A percentile compares a stretch with the other conserved stretches of the same genome.
phyloP scores from a whole-genome alignment of 192 early-diverging fungal species.

The Umbelopsis ramanniana region DNA sequence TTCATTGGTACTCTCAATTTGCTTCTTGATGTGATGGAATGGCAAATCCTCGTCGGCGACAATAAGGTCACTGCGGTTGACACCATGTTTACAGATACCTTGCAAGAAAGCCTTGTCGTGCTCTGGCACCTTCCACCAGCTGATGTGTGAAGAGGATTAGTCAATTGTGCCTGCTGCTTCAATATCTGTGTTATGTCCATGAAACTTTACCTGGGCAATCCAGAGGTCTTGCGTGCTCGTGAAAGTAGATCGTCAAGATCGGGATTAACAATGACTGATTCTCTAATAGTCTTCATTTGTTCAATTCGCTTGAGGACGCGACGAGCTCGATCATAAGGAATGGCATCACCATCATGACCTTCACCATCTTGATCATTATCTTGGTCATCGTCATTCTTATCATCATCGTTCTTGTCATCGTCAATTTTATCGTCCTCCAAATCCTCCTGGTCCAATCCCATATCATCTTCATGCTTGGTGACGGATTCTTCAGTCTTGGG shows the following conservation, averaged over 20 bases:
- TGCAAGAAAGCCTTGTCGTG: slow-evolving; percentile 71
- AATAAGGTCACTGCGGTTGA: slow-evolving; percentile 69
- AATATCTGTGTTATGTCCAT: no score
- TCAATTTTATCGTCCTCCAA: slow-evolving; percentile 40
- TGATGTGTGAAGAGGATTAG: slow-evolving; percentile 17
- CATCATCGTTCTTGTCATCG: slow-evolving; percentile 35
- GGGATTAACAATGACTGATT: slow-evolving; percentile 61
- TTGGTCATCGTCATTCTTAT: slow-evolving; percentile 33
- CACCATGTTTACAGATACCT: slow-evolving; percentile 74
- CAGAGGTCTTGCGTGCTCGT: slow-evolving; percentile 52
- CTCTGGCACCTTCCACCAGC: slow-evolving; percentile 75
- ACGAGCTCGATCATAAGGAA: slow-evolving; percentile 71
- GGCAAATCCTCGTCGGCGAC: slow-evolving; percentile 60
- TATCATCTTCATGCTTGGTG: slow-evolving; percentile 27
- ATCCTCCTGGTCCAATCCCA: slow-evolving; percentile 43
- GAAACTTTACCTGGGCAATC: slow-evolving; percentile 49
- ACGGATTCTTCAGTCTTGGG: slow-evolving; percentile 23
- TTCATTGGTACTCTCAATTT: slow-evolving; percentile 24
- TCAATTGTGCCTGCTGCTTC: no score
- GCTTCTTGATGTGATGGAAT: slow-evolving; percentile 47
- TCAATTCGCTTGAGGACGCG: slow-evolving; percentile 71
- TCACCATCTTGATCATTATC: slow-evolving; percentile 46
- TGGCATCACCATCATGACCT: slow-evolving; percentile 49
- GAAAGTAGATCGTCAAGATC: slow-evolving; percentile 51
- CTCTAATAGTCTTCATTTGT: slow-evolving; percentile 69